Conservation (phyloP, 2,329 filamentous ascomycete species). For the Geosmithia putterillii region DNA sequence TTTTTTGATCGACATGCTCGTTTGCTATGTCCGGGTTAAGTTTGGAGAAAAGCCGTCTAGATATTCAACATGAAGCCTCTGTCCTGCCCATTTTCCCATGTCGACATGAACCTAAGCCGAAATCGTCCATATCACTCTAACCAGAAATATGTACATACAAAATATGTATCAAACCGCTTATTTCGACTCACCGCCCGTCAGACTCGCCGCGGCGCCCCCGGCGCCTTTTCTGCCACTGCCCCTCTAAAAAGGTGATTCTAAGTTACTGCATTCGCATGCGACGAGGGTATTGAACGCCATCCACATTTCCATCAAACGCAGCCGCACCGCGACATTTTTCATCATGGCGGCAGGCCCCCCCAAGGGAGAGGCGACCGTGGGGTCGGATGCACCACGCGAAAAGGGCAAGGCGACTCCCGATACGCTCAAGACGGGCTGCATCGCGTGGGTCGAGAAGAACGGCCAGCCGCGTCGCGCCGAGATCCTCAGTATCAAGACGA, state of each 20-base stretch:
- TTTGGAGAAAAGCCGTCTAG: too few relatives aligned
- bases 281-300: background rate
- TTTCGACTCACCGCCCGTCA: background rate
- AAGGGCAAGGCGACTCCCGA: conserved; percentile 77
- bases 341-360: conserved; percentile 41
- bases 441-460: conserved; percentile 54
- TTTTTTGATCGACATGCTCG: too few relatives aligned
- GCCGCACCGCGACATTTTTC: conserved; percentile 7
- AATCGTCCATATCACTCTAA: background rate
- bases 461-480: conserved; percentile 84
- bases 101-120: too few relatives aligned
- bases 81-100: too few relatives aligned
- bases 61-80: too few relatives aligned
- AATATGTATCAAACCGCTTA: background rate
- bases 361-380: conserved; percentile 40
- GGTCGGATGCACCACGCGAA: conserved; percentile 46
- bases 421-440: conserved; percentile 54
- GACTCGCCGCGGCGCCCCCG: background rate
- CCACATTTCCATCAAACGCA: conserved; percentile 3
- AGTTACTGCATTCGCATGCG: background rate
- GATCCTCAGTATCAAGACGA: conserved; percentile 86
- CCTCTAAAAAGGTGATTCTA: background rate
- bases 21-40: too few relatives aligned
- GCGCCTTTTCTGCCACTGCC: background rate
- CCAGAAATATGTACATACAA: background rate